Base-by-base conservation (phyloP, 2,329 filamentous ascomycete species). In the Dichotomopilus funicola region DNA sequence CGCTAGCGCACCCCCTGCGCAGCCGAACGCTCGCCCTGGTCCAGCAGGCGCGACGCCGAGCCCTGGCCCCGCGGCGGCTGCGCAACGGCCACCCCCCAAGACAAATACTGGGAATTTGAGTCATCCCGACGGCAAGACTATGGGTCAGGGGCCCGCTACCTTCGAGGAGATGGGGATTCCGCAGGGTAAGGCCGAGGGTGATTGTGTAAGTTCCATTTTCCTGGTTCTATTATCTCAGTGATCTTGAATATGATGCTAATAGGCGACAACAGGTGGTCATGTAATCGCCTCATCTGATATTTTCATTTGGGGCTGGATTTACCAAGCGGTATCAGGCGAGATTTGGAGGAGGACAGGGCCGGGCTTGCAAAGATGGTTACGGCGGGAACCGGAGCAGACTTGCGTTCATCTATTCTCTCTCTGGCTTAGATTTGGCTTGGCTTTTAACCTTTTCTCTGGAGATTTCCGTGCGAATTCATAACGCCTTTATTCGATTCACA, bases 91-190 rank as follows among this genome's bases (percentile, higher is more conserved):
- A 6, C 49, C 49, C 19, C 33, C 49, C 37, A 11, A 34, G 6
- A 41, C 64, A 42, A 68, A 60, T 54, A 63, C 64, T 60, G 72
- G 13, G 6, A 54, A 46, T 10, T 4, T 52, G 12, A 36, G 2
- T 5, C 65, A 66, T 59, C 65, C 65, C 1, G 65, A 65, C 54
- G 65, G 66, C 19, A 73, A 71, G 59, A 69, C 74, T 46, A 75
- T 81, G 36, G 80, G 79, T 49, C 89, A 91, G 67, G 94, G 92
- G 9, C 92, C 94, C 1, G 89, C 94, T 65, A 97, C 94, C 0
- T 99, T 99, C 70, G 92, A 96, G 68, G 91, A 95, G 68, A 99
- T 99, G 94, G 94, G 94, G 41, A 92, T 99, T 64, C 89, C 91
- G 6, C 81, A 85, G 65, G 85, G 79, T 48, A 91, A 94, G 71